A percentile compares a stretch with the other conserved stretches of the same genome.
These are phyloP conservation scores for Cruciata laevipes DNA, from an alignment of 257 asterid species.

Conservation along the genomic window DNA sequence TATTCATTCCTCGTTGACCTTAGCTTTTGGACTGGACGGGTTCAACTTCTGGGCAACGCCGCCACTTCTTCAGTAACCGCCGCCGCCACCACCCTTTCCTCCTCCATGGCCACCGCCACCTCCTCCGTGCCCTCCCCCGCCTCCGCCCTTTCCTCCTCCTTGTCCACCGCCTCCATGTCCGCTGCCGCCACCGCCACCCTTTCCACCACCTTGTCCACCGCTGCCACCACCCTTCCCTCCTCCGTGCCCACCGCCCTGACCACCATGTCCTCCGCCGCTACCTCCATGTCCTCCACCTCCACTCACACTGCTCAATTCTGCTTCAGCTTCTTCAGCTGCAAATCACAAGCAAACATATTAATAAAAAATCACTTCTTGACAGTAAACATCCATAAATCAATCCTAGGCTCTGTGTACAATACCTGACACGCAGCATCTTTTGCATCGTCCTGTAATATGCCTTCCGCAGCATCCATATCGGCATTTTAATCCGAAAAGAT, in stretches of 20 bases:
- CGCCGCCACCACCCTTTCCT: not conserved
- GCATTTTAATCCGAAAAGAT: not conserved
- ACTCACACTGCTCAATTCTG: not conserved
- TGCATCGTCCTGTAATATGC: not conserved
- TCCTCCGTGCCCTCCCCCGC: not conserved
- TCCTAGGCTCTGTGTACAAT: not conserved
- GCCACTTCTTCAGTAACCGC: not conserved
- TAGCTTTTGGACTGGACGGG: not conserved
- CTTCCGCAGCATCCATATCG: not conserved
- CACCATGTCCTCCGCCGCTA: not conserved
- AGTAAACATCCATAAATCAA: not conserved
- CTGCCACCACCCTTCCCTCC: not conserved
- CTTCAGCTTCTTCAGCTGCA: slow-evolving; percentile 5
- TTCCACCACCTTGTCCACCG: not conserved
- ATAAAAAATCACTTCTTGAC: not conserved
- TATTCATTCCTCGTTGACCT: not conserved
- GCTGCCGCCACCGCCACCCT: not conserved
- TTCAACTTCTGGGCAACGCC: not conserved
- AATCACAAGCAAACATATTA: too few relatives aligned
- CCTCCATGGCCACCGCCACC: not conserved
- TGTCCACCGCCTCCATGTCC: not conserved
- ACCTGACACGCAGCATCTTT: not conserved
- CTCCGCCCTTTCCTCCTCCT: not conserved
- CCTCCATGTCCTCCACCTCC: not conserved
- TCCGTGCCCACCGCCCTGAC: not conserved